These are phyloP conservation scores for Polytolypa hystricis DNA, from an alignment of 2,329 filamentous ascomycete genomes.

Conservation along the genomic window DNA sequence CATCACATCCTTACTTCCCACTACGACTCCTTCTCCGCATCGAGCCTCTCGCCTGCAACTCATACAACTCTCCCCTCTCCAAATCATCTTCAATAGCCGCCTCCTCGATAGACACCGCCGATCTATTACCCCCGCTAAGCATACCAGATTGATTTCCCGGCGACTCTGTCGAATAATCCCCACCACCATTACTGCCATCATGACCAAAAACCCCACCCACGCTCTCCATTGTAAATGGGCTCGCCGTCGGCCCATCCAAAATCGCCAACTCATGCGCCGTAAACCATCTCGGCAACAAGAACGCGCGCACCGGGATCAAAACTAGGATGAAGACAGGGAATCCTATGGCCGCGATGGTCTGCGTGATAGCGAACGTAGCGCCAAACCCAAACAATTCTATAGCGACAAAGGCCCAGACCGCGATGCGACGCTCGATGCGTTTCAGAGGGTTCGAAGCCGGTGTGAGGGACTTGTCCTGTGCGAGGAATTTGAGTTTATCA, in stretches of 20 bases:
- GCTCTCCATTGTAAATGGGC: conserved; percentile 64
- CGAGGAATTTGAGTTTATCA: conserved; percentile 59
- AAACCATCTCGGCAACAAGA: conserved; percentile 54
- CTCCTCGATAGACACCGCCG: conserved; percentile 14
- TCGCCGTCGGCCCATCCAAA: conserved; percentile 65
- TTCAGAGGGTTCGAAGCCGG: conserved; percentile 47
- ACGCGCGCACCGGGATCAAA: conserved; percentile 55
- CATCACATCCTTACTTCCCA: conserved; percentile 16
- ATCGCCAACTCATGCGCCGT: conserved; percentile 47
- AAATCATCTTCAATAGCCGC: conserved; percentile 27
- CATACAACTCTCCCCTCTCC: conserved; percentile 32
- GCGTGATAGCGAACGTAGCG: conserved; percentile 71
- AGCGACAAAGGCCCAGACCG: conserved; percentile 61
- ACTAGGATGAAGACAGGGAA: conserved; percentile 65
- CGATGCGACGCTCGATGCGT: conserved; percentile 47
- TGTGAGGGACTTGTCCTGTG: conserved; percentile 54
- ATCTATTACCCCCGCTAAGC: not conserved
- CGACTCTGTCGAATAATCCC: conserved; percentile 4
- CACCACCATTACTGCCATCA: conserved; percentile 16
- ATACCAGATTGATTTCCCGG: conserved; percentile 2
- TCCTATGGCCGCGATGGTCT: conserved; percentile 71
- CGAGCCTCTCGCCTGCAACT: conserved; percentile 20
- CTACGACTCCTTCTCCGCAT: conserved; percentile 22
- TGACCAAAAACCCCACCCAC: conserved; percentile 53
- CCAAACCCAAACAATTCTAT: conserved; percentile 61